These are phyloP conservation scores for Cupressus sempervirens DNA, from an alignment of 75 land plant genomes.

Conservation along the genomic window DNA sequence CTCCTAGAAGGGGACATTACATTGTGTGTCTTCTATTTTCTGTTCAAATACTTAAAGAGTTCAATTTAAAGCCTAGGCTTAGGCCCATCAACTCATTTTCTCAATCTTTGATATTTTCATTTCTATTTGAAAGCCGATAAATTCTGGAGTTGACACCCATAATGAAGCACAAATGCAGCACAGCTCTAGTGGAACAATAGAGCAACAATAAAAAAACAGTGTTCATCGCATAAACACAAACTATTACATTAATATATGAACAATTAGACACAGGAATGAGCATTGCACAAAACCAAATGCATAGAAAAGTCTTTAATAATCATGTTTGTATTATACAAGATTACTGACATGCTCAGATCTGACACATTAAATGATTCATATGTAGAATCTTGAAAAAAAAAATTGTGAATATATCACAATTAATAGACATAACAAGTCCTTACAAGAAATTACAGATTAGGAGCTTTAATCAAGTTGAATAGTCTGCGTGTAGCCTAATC, in stretches of 20 bases:
- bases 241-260: not conserved
- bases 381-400: not conserved
- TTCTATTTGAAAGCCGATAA: not conserved
- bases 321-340: not conserved
- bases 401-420: not conserved
- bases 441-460: not conserved
- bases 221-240: not conserved
- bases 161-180: not conserved
- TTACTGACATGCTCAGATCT: not conserved
- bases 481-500: not conserved
- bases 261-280: not conserved
- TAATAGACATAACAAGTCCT: not conserved
- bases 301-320: not conserved
- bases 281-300: not conserved
- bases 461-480: not conserved
- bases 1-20: no score
- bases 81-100: not conserved
- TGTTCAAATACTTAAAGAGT: not conserved
- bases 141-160: not conserved
- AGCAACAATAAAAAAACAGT: no score
- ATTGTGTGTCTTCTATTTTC: not conserved
- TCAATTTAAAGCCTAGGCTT: not conserved
- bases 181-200: not conserved
- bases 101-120: no score
- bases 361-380: not conserved